A percentile compares a stretch with the other conserved stretches of the same genome.
Evolutionary conservation across 2,329 filamentous ascomycete species (phyloP).

Genomic region (Pseudophaeomoniella oleicola): DNA sequence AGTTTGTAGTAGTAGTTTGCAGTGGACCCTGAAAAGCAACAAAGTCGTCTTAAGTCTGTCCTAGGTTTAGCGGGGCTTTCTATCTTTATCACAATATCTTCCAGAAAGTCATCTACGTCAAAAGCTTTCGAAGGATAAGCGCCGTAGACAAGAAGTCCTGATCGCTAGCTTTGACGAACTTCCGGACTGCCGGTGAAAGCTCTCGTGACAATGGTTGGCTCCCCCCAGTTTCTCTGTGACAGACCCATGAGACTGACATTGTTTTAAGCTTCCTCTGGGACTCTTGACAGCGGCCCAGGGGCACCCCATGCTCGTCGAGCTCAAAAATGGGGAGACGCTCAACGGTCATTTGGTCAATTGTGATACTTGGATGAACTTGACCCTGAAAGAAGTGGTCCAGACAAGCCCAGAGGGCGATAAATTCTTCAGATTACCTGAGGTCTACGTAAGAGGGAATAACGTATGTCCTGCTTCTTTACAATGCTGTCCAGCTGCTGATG

Average conservation of each 20-base stretch:
- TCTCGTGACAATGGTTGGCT: no score
- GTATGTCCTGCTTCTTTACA: constrained; percentile 35
- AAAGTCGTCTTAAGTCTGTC: no score
- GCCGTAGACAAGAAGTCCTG: no score
- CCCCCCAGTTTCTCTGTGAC: no score
- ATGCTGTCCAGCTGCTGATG: constrained; percentile 2
- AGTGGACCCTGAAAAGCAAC: no score
- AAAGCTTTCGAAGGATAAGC: no score
- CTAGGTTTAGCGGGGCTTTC: no score
- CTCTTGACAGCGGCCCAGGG: constrained; percentile 91
- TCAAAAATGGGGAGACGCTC: constrained; percentile 93
- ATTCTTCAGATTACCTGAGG: constrained; percentile 82
- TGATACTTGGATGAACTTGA: constrained; percentile 99
- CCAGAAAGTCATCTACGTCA: no score
- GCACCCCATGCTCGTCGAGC: constrained; percentile 93
- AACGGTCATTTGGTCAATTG: constrained; percentile 93
- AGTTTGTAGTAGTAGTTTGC: no score
- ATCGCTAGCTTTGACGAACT: no score
- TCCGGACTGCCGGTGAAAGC: no score
- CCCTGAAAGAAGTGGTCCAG: constrained; percentile 90
- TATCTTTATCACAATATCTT: no score
- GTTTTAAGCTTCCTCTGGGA: constrained; percentile 50
- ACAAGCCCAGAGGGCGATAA: constrained; percentile 90
- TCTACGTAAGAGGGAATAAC: constrained; percentile 95
- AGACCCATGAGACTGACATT: neutral